Base-by-base conservation (phyloP, 805 yeast genomes). In the Saccharomycopsis amapae region DNA sequence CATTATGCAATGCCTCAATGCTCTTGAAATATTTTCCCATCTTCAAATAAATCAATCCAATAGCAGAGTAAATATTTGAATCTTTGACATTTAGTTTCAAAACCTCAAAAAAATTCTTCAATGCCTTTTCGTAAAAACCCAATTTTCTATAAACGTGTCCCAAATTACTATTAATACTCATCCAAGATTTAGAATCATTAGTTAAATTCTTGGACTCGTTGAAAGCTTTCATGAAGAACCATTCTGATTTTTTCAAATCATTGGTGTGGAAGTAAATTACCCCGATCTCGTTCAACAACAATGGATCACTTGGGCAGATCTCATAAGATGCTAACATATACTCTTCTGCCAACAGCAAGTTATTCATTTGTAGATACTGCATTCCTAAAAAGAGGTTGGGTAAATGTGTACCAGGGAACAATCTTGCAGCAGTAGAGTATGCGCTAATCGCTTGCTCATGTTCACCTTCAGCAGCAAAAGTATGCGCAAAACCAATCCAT, bases 361-460 rank as follows among this genome's bases (percentile, higher is more conserved):
- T 88, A 60, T 81, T 82, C 79, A 90, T 83, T 49, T 86, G 88
- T 55, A 88, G 66, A 61, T 93, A 90, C 66, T 93, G 97, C 96
- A 93, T 93, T 1, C 98, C 99, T 33, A 93, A 68, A 56, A 85
- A 90, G 49, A 93, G 65, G 57, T 84, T 79, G 1, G 98, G 97
- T 39, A 89, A 65, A 61, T 93, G 97, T 3, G 89, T 81, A 1
- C 95, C 95, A 0, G 89, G 88, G 57, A 93, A 93, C 36, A 89
- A 71, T 51, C 96, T 69, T 1, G 96, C 87, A 0, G 97, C 97
- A 10, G 95, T 89, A 1, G 97, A 89, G 63, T 89, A 93, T 0
- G 97, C 97, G 46, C 96, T 83, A 19, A 93, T 83, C 1, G 97
- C 97, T 63, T 93, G 97, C 61, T 93, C 99, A 61, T 93, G 97